Percentiles rank a stretch among this genome's conserved stretches.
Conservation (phyloP, 129 eudicot species). For the Lactuca saligna region DNA sequence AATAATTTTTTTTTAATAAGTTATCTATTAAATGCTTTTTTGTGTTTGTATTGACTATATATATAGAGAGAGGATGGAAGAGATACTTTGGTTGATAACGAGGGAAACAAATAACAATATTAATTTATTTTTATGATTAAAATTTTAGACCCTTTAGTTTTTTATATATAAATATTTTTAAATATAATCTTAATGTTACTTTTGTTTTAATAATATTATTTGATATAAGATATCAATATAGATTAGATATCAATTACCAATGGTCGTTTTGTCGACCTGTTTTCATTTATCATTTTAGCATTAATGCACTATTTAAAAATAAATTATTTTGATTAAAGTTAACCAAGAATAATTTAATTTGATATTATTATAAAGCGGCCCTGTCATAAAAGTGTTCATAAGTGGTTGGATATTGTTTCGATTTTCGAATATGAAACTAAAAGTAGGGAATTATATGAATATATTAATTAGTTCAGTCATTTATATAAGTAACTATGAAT, state of each 20-base stretch:
- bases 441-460: too few relatives aligned
- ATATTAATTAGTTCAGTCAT: too few relatives aligned
- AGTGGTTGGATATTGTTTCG: too few relatives aligned
- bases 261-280: background rate
- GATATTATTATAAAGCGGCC: background rate
- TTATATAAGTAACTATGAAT: too few relatives aligned
- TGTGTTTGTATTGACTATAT: conserved; percentile 21
- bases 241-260: background rate
- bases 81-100: conserved; percentile 33
- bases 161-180: background rate
- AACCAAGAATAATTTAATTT: too few relatives aligned
- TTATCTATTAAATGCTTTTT: conserved; percentile 10
- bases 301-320: background rate
- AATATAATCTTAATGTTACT: background rate
- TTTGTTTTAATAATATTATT: too few relatives aligned
- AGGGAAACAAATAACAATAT: background rate
- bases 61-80: conserved; percentile 7
- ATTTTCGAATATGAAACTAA: too few relatives aligned
- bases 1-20: background rate
- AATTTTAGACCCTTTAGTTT: background rate
- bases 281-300: background rate
- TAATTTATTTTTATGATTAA: too few relatives aligned
- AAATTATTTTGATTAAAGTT: background rate
- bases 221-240: too few relatives aligned
- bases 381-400: background rate